Conservation (phyloP, 257 asterid genomes). For the Solanum ossicruentum region DNA sequence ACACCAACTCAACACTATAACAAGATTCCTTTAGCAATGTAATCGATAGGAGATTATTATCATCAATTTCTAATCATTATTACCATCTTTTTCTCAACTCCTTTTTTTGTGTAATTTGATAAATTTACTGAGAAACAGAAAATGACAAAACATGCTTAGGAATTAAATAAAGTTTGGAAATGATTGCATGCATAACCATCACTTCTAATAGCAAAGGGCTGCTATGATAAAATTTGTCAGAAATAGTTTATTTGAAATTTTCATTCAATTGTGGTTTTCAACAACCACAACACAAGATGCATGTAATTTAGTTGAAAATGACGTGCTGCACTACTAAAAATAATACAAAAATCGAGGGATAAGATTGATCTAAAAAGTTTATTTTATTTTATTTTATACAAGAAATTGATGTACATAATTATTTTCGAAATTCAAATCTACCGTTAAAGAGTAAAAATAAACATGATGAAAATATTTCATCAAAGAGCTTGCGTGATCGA, state of each 20-base stretch:
- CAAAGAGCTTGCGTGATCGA: too few relatives aligned
- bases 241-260: background rate
- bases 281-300: background rate
- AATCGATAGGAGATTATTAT: conserved; percentile 9
- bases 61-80: conserved; percentile 30
- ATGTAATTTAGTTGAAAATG: background rate
- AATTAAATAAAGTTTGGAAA: background rate
- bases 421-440: too few relatives aligned
- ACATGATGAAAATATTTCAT: too few relatives aligned
- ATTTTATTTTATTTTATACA: background rate
- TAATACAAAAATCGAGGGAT: too few relatives aligned
- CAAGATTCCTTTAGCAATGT: conserved; percentile 7
- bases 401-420: background rate
- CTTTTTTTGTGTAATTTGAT: background rate
- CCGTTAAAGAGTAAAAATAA: too few relatives aligned
- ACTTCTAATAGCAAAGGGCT: background rate
- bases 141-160: background rate
- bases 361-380: too few relatives aligned
- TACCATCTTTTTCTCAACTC: background rate
- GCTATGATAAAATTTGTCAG: background rate
- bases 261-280: background rate
- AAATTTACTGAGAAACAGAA: conserved; percentile 2
- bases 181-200: background rate
- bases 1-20: conserved; percentile 16
- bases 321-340: background rate